Evolutionary conservation across 2,329 filamentous ascomycete genomes (phyloP).

Genomic region (Raffaelea albimanens): DNA sequence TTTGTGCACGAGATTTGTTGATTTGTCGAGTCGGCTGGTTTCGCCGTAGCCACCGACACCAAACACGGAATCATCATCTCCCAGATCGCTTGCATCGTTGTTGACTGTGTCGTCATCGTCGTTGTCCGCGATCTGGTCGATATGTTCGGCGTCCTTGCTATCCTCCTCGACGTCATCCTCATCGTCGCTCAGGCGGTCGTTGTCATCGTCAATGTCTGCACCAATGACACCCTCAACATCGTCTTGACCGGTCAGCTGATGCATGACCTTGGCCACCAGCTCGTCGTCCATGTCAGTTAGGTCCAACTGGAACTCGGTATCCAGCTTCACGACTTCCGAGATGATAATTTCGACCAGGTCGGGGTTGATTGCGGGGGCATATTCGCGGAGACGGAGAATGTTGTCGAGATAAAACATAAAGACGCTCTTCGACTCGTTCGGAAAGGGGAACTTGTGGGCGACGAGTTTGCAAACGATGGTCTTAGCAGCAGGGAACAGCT

Average conservation of each 20-base stretch:
- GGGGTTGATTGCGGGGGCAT: conserved; percentile 66
- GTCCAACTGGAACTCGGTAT: conserved; percentile 90
- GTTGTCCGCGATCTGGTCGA: conserved; percentile 16
- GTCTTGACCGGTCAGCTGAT: conserved; percentile 29
- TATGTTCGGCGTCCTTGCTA: background rate
- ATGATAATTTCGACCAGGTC: conserved; percentile 78
- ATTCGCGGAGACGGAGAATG: conserved; percentile 65
- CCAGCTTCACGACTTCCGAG: conserved; percentile 82
- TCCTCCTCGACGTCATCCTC: conserved; percentile 27
- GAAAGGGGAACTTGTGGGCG: conserved; percentile 61
- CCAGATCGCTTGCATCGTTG: conserved; percentile 47
- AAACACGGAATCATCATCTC: too few relatives aligned
- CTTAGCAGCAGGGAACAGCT: conserved; percentile 72
- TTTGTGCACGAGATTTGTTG: conserved; percentile 79
- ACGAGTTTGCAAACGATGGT: conserved; percentile 60
- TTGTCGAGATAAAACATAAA: conserved; percentile 87
- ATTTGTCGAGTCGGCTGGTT: conserved; percentile 53
- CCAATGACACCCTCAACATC: conserved; percentile 9
- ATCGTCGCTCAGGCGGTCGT: conserved; percentile 32
- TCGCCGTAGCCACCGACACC: conserved; percentile 60
- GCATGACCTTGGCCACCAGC: conserved; percentile 62
- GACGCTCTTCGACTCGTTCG: conserved; percentile 65
- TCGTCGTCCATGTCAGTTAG: conserved; percentile 90
- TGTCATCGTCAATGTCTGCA: conserved; percentile 26
- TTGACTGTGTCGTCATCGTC: conserved; percentile 31